phyloP scores from a whole-genome alignment of 345 rosid genomes.

The Angophora floribunda region DNA sequence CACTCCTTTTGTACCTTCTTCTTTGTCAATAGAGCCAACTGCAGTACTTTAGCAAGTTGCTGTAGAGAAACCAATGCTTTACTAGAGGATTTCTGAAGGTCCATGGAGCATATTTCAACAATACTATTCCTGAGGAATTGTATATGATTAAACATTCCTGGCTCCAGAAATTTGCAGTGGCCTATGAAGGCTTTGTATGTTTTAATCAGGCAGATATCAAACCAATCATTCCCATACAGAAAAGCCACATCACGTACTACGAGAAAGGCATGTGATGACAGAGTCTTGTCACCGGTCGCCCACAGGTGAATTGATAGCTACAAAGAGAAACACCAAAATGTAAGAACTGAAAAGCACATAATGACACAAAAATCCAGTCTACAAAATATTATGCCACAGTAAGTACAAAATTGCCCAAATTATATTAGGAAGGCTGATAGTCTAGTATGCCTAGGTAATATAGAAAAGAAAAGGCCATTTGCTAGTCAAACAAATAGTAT shows the following conservation, averaged over 20 bases:
- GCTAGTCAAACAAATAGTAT: not conserved
- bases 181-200: constrained; percentile 58
- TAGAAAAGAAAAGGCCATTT: not conserved
- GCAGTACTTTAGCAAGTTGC: constrained; percentile 69
- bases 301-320: constrained; percentile 74
- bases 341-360: not conserved
- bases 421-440: not conserved
- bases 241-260: constrained; percentile 46
- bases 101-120: constrained; percentile 69
- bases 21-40: constrained; percentile 54
- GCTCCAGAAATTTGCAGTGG: constrained; percentile 52
- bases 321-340: constrained; percentile 2
- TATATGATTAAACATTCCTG: constrained; percentile 25
- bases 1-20: constrained; percentile 40
- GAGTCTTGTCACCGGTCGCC: constrained; percentile 57
- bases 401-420: not conserved
- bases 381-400: not conserved
- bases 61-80: constrained; percentile 53
- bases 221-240: constrained; percentile 50
- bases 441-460: not conserved
- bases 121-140: constrained; percentile 56
- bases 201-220: constrained; percentile 48
- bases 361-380: not conserved
- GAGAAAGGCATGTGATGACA: constrained; percentile 48
- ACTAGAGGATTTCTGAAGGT: constrained; percentile 57